phyloP scores from a whole-genome alignment of 169 alveolate species.

The Besnoitia besnoiti region DNA sequence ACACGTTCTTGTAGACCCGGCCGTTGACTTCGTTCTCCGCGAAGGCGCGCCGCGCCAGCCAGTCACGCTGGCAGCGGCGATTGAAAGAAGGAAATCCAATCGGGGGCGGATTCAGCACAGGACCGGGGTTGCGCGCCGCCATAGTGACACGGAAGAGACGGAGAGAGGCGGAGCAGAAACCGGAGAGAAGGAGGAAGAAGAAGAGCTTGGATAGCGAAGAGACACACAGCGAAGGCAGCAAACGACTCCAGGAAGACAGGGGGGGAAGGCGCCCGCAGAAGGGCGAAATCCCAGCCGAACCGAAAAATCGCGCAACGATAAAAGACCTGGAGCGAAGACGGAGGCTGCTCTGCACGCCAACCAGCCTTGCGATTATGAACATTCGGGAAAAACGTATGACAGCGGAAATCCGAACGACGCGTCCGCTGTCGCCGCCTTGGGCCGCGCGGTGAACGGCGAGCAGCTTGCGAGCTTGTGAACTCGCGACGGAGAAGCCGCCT shows the following conservation, averaged over 20 bases:
- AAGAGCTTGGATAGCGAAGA: background rate
- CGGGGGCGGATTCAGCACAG: constrained; percentile 81
- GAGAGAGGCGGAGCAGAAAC: background rate
- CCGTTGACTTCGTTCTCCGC: constrained; percentile 85
- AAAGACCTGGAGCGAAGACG: too few species aligned
- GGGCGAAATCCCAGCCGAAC: too few species aligned
- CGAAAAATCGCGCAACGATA: too few species aligned
- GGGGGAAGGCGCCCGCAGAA: background rate
- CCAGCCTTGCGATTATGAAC: too few species aligned
- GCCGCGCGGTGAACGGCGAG: too few species aligned
- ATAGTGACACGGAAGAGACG: constrained; percentile 37
- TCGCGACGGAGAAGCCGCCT: too few species aligned
- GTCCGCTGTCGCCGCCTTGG: too few species aligned
- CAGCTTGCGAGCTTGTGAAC: too few species aligned
- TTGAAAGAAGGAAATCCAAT: constrained; percentile 85
- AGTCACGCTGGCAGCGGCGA: constrained; percentile 78
- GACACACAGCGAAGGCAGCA: background rate
- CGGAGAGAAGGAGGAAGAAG: background rate
- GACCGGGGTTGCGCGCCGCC: constrained; percentile 90
- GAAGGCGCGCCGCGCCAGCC: constrained; percentile 79
- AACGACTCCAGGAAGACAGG: background rate
- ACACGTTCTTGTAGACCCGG: constrained; percentile 80
- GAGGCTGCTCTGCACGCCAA: too few species aligned
- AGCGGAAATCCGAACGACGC: too few species aligned
- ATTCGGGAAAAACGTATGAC: too few species aligned